A percentile compares a stretch with the other conserved stretches of the same genome.
phyloP scores from a whole-genome alignment of 768 basidiomycete species.

The Coprinopsis strossmayeri region DNA sequence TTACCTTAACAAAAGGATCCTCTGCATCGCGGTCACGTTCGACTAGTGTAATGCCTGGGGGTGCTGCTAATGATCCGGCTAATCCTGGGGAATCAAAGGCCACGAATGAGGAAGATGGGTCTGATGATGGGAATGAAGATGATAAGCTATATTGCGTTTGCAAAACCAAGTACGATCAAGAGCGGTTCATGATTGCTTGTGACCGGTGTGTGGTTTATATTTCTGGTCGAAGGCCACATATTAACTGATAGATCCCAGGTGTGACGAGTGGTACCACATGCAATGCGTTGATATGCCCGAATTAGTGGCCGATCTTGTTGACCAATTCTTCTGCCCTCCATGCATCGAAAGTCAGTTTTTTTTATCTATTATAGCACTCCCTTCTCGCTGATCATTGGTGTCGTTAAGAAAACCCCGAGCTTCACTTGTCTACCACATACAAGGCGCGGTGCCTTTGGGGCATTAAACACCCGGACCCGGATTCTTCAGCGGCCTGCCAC shows the following conservation, averaged over 20 bases:
- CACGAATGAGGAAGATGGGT: constrained; percentile 43
- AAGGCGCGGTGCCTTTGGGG: constrained; percentile 75
- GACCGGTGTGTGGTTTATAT: constrained; percentile 55
- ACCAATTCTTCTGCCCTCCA: constrained; percentile 84
- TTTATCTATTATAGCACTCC: constrained; percentile 3
- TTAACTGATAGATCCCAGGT: too few species aligned
- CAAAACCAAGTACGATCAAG: constrained; percentile 82
- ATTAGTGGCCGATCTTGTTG: constrained; percentile 78
- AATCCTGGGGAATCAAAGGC: constrained; percentile 24
- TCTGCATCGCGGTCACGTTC: constrained; percentile 54
- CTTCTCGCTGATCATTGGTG: constrained; percentile 3
- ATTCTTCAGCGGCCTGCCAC: constrained; percentile 64
- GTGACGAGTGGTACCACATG: constrained; percentile 94
- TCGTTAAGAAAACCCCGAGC: constrained; percentile 48
- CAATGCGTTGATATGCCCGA: constrained; percentile 80
- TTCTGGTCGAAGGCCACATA: too few species aligned
- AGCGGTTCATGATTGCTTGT: constrained; percentile 88
- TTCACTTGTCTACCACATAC: constrained; percentile 69
- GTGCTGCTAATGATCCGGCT: constrained; percentile 33
- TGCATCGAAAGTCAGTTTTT: constrained; percentile 75
- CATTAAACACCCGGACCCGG: constrained; percentile 53
- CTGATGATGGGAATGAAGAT: constrained; percentile 39
- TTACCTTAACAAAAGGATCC: constrained; percentile 25
- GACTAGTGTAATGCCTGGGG: constrained; percentile 57
- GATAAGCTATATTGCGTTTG: constrained; percentile 81